These are phyloP conservation scores for Vigna hirtella DNA, from an alignment of 306 rosid genomes.

Conservation along the genomic window DNA sequence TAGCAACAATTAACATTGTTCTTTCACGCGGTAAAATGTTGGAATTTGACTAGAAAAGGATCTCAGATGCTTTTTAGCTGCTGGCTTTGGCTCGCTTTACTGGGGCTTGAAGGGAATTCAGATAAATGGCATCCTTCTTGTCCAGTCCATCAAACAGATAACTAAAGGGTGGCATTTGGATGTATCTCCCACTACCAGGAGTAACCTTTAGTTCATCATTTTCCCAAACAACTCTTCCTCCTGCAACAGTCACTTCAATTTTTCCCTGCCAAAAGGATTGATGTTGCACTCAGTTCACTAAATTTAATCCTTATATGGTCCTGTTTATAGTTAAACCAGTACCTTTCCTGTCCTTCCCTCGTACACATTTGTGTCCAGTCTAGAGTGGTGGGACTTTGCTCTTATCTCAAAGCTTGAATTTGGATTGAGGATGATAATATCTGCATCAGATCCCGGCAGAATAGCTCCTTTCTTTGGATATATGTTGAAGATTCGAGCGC, in stretches of 20 bases:
- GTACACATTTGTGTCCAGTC: slow-evolving; percentile 78
- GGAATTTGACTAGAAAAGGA: slow-evolving; percentile 8
- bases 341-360: slow-evolving; percentile 97
- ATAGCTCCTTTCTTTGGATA: slow-evolving; percentile 74
- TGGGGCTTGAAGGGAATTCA: slow-evolving; percentile 82
- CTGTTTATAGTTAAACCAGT: slow-evolving; percentile 37
- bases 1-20: too few species aligned
- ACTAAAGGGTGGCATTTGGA: slow-evolving; percentile 71
- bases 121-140: slow-evolving; percentile 72
- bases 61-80: slow-evolving; percentile 23
- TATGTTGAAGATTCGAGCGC: slow-evolving; percentile 91
- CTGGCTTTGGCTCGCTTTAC: slow-evolving; percentile 59
- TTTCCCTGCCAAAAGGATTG: slow-evolving; percentile 66
- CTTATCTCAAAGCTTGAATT: slow-evolving; percentile 81
- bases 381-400: slow-evolving; percentile 86
- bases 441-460: slow-evolving; percentile 93
- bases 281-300: neutral
- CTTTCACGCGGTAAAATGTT: neutral
- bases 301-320: slow-evolving; percentile 8
- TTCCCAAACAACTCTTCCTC: slow-evolving; percentile 96
- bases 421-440: slow-evolving; percentile 89
- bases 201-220: slow-evolving; percentile 73
- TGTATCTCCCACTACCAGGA: slow-evolving; percentile 82
- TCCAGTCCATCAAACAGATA: slow-evolving; percentile 74
- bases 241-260: slow-evolving; percentile 87